Percentiles rank a stretch among this genome's conserved stretches.
Conservation (phyloP, 768 basidiomycete species). For the Panellus pusillus region DNA sequence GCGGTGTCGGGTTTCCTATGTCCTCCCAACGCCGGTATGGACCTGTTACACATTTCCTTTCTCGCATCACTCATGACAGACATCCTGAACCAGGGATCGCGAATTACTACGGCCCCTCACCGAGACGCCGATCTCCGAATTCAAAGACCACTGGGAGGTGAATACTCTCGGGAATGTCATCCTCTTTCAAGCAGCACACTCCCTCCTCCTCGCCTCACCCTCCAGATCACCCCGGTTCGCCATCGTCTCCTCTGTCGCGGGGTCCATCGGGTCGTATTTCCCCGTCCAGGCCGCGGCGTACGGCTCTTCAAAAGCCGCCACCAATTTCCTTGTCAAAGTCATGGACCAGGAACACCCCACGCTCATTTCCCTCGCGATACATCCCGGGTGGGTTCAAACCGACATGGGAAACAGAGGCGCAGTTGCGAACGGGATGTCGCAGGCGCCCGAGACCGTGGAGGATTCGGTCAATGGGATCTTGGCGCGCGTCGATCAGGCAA, state of each 20-base stretch:
- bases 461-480: not conserved
- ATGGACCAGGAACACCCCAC: not conserved
- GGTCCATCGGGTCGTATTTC: not conserved
- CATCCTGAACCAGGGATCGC: too few relatives aligned
- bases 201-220: not conserved
- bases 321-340: not conserved
- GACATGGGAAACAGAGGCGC: not conserved
- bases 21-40: too few relatives aligned
- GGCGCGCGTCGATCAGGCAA: too few relatives aligned
- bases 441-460: not conserved
- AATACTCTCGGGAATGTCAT: not conserved
- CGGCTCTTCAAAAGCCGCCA: constrained; percentile 1
- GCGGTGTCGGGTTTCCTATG: too few relatives aligned
- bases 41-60: too few relatives aligned
- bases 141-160: not conserved
- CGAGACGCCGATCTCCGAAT: not conserved
- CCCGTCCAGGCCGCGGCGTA: not conserved
- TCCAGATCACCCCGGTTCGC: too few relatives aligned
- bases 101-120: not conserved
- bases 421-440: not conserved
- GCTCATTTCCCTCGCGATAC: not conserved
- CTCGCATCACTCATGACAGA: too few relatives aligned
- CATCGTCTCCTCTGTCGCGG: too few relatives aligned
- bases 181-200: not conserved
- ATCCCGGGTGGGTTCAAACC: not conserved